phyloP scores from a whole-genome alignment of 2,329 filamentous ascomycete species.

The Cladobotryum mycophilum region DNA sequence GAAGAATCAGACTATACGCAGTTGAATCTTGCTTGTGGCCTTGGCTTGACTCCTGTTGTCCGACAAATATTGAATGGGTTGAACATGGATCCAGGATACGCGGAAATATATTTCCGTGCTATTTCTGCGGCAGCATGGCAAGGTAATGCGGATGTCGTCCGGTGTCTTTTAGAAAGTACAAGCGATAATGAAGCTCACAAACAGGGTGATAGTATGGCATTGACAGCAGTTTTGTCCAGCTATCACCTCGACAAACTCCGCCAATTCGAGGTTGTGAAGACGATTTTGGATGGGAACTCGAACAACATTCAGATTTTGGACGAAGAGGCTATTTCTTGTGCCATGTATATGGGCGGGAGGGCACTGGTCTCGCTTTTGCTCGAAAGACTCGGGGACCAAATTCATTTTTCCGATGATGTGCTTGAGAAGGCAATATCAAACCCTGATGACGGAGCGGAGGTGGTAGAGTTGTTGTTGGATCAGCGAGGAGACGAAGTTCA shows the following conservation, averaged over 20 bases:
- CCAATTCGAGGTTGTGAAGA: not conserved
- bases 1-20: slow-evolving; percentile 7
- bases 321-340: not conserved
- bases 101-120: not conserved
- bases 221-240: not conserved
- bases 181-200: not conserved
- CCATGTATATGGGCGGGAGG: not conserved
- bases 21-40: slow-evolving; percentile 10
- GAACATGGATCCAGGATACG: not conserved
- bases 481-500: not conserved
- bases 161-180: not conserved
- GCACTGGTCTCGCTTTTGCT: not conserved
- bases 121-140: not conserved
- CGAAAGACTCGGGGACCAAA: not conserved
- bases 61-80: not conserved
- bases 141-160: not conserved
- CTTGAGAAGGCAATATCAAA: not conserved
- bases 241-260: not conserved
- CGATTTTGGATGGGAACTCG: not conserved
- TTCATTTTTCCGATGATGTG: not conserved
- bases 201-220: not conserved
- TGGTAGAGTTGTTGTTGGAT: not conserved
- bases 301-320: not conserved
- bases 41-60: slow-evolving; percentile 4
- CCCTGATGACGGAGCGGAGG: not conserved